Base-by-base conservation (phyloP, 345 rosid species). In the Linum trigynum region DNA sequence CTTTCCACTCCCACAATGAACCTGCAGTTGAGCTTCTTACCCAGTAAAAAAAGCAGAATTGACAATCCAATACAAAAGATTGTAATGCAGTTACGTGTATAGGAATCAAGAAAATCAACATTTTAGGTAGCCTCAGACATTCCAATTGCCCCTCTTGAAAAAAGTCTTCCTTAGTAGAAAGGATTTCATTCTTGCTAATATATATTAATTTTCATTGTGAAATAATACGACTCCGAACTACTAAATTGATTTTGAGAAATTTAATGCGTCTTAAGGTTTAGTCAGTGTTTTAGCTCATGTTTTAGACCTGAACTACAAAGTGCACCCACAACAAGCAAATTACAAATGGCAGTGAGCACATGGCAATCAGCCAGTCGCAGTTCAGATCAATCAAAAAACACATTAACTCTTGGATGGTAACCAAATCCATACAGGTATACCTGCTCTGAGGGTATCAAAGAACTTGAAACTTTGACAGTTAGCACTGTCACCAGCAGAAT, bases 1-100 rank as follows among this genome's bases (percentile, higher is more conserved):
- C 86, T 80, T 94, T 94, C 95, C 97, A 94, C 79, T 94, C 99
- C 78, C 76, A 79, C 69, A 90, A 77, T 67, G 95, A 83, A 76
- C 97, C 99, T 94, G 82, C 72, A 72, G 69, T 43, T 67, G 68
- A 37, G 64, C 55, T 58, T 62, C 39, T 63, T 67, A 45, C 59
- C 65, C 62, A 71, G 71, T 48, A 60, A 72, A 12, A 56, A 57
- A 39, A 14, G 8, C 17, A 55, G 67, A 51, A 63, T 37, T 50
- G 8, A 15, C 64, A 56, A 60, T 39, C 57, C 63, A 48, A 43
- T 14, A 67, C 35, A 64, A 68, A 3, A 10, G 53, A 48, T 48
- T 9, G 14, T 48, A 48, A 48, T 9, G 7, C 1, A 12, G 53
- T 14, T 48, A 48, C 14, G 53, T 9, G 53, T 3, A 6, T 15